These are phyloP conservation scores for Apiotrichum laibachii DNA, from an alignment of 1,284 basidiomycete species.

Conservation along the genomic window DNA sequence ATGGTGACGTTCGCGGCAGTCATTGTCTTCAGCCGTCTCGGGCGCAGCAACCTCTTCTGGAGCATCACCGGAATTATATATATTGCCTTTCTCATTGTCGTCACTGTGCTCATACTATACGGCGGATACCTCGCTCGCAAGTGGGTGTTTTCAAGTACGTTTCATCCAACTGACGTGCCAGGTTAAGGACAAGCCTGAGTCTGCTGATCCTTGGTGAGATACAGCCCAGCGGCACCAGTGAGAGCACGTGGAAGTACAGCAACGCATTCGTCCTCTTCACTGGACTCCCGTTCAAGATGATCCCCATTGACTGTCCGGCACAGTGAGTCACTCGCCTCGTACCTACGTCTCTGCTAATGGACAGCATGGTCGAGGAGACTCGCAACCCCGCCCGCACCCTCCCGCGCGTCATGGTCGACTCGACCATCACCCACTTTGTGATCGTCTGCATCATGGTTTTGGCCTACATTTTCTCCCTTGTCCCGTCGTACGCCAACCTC, in stretches of 20 bases:
- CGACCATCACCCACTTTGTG: conserved; percentile 22
- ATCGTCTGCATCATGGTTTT: too few relatives aligned
- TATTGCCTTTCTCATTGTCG: not conserved
- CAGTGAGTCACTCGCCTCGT: too few relatives aligned
- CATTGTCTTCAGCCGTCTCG: conserved; percentile 1
- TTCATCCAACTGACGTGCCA: not conserved
- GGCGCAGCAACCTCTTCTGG: conserved; percentile 4
- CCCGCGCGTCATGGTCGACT: conserved; percentile 41
- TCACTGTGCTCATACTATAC: not conserved
- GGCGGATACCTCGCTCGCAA: not conserved
- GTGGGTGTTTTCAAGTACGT: not conserved
- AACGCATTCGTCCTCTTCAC: not conserved
- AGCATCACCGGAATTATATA: not conserved
- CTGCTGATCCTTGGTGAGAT: too few relatives aligned
- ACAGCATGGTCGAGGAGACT: conserved; percentile 21
- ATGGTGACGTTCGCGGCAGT: conserved; percentile 3
- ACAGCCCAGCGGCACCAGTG: too few relatives aligned
- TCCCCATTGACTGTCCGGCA: not conserved
- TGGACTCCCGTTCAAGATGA: not conserved
- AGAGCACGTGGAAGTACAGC: not conserved
- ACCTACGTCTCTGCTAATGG: too few relatives aligned
- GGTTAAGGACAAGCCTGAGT: not conserved
- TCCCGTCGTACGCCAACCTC: conserved; percentile 1
- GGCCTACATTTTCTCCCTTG: not conserved
- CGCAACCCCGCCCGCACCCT: conserved; percentile 44